Evolutionary conservation across 805 yeast species (phyloP).

Genomic region (Groenewaldozyma tartarivorans): DNA sequence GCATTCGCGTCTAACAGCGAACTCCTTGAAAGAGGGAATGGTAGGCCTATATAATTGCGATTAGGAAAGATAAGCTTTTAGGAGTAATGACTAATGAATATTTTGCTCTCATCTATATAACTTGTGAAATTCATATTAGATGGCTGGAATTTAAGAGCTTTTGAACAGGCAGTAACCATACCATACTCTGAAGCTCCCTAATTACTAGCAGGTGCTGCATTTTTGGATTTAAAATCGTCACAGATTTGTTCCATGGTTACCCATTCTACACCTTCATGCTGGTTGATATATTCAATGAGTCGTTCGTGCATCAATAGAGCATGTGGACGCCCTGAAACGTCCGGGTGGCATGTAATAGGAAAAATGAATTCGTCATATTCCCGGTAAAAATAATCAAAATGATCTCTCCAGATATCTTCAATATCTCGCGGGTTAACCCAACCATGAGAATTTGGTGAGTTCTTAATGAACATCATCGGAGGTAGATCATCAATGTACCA

Average conservation of each 20-base stretch:
- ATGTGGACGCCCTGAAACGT: conserved; percentile 32
- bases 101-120: too few species aligned
- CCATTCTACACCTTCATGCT: conserved; percentile 33
- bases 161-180: too few species aligned
- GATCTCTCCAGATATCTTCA: conserved; percentile 33
- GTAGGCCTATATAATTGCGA: too few species aligned
- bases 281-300: conserved; percentile 29
- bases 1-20: too few species aligned
- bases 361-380: conserved; percentile 31
- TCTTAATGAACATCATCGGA: conserved; percentile 32
- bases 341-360: conserved; percentile 33
- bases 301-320: conserved; percentile 30
- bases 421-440: conserved; percentile 31
- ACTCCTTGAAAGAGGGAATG: too few species aligned
- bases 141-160: too few species aligned
- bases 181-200: too few species aligned
- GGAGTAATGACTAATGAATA: too few species aligned
- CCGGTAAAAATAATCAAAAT: conserved; percentile 31
- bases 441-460: conserved; percentile 26
- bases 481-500: conserved; percentile 33
- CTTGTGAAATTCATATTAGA: too few species aligned
- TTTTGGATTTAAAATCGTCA: too few species aligned
- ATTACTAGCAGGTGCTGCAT: too few species aligned
- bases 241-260: conserved; percentile 31
- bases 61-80: too few species aligned